Conservation (phyloP, 345 rosid genomes). For the Gossypium raimondii region DNA sequence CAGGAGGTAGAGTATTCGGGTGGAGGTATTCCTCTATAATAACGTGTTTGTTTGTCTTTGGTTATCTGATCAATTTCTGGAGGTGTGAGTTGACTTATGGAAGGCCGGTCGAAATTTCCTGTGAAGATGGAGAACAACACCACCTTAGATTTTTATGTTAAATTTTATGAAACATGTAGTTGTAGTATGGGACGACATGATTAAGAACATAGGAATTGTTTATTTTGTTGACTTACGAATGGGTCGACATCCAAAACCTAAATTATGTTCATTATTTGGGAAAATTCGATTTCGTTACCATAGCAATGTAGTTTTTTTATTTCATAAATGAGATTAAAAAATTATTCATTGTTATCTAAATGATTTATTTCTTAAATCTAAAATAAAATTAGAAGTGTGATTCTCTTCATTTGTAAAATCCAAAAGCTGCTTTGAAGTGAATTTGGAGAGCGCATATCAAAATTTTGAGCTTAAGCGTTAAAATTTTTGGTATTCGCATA, state of each 20-base stretch:
- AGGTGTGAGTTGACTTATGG: constrained; percentile 3
- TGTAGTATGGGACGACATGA: neutral
- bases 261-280: neutral
- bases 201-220: neutral
- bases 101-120: neutral
- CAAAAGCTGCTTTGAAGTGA: no score
- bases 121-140: neutral
- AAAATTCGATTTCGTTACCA: neutral
- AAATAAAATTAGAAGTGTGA: no score
- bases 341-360: no score
- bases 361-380: no score
- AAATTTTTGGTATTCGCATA: no score
- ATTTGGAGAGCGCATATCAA: no score
- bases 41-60: neutral
- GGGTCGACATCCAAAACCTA: neutral
- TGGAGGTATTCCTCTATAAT: constrained; percentile 61
- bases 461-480: no score
- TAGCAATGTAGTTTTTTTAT: neutral
- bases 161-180: neutral
- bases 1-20: constrained; percentile 97
- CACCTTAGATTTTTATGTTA: neutral
- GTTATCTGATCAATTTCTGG: neutral
- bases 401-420: no score
- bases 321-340: neutral
- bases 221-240: neutral